Percentiles rank a stretch among this genome's conserved stretches.
These are phyloP conservation scores for Podaxis pistillaris DNA, from an alignment of 768 basidiomycete species.

Conservation along the genomic window DNA sequence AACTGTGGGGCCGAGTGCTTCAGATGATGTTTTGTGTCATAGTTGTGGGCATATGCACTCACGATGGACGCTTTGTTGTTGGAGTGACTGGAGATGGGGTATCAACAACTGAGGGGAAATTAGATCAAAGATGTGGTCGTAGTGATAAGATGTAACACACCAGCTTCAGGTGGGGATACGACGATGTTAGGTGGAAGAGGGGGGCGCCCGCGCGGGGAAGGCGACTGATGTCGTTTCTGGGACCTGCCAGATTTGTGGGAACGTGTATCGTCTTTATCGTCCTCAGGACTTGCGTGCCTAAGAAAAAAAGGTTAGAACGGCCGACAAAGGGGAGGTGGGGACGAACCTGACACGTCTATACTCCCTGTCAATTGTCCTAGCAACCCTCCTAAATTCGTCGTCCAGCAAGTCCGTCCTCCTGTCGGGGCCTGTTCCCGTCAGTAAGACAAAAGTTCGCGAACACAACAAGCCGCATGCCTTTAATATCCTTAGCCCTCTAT, in stretches of 20 bases:
- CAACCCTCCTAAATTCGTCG: constrained; percentile 40
- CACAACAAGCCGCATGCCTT: constrained; percentile 19
- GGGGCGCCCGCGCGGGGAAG: constrained; percentile 4
- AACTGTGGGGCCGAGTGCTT: constrained; percentile 32
- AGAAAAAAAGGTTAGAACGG: neutral
- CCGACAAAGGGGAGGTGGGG: neutral
- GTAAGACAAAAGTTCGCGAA: neutral
- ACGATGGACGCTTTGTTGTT: constrained; percentile 7
- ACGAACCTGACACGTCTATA: constrained; percentile 38
- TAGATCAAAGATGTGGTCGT: neutral
- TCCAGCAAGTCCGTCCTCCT: constrained; percentile 35
- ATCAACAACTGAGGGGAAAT: neutral
- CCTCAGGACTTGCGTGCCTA: constrained; percentile 4
- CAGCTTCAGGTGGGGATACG: constrained; percentile 10
- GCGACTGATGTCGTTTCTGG: constrained; percentile 6
- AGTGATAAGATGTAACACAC: neutral
- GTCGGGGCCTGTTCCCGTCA: constrained; percentile 17
- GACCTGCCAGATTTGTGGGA: constrained; percentile 11
- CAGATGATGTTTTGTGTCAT: constrained; percentile 5
- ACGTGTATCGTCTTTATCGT: constrained; percentile 5
- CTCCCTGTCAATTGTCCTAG: constrained; percentile 40
- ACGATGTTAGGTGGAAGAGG: constrained; percentile 11
- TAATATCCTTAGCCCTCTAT: constrained; percentile 22
- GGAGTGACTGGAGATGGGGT: constrained; percentile 1
- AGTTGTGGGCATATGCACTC: neutral